Evolutionary conservation across 225 moss, liverwort and hornwort species (phyloP).

Genomic region (Polytrichum commune): DNA sequence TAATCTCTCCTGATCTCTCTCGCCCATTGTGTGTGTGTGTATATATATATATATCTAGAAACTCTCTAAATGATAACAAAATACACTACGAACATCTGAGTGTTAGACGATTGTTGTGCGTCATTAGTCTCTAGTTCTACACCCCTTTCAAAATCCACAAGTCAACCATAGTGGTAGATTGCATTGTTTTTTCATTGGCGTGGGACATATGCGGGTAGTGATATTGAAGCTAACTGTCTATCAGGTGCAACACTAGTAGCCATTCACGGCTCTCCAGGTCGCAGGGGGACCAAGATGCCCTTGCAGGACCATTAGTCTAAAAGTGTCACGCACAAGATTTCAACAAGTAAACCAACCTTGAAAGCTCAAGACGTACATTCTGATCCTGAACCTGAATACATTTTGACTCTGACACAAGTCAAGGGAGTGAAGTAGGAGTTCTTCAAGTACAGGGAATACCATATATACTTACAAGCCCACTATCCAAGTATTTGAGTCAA

Average conservation of each 20-base stretch:
- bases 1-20: too few species aligned
- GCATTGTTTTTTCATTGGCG: too few species aligned
- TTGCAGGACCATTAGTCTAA: neutral
- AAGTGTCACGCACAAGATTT: neutral
- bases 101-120: too few species aligned
- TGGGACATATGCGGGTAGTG: too few species aligned
- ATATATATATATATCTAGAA: neutral
- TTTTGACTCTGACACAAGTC: neutral
- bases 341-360: neutral
- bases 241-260: too few species aligned
- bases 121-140: too few species aligned
- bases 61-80: too few species aligned
- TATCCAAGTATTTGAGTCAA: neutral
- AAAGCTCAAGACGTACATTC: neutral
- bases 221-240: too few species aligned
- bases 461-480: neutral
- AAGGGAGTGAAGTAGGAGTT: neutral
- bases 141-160: too few species aligned
- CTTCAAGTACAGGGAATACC: too few species aligned
- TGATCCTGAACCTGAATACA: neutral
- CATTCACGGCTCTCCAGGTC: neutral
- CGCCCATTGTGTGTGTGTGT: neutral
- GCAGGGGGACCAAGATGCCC: neutral
- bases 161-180: too few species aligned
- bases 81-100: too few species aligned